A percentile compares a stretch with the other conserved stretches of the same genome.
Conservation (phyloP, 1,139 yeast species). For the Spathaspora sp. region DNA sequence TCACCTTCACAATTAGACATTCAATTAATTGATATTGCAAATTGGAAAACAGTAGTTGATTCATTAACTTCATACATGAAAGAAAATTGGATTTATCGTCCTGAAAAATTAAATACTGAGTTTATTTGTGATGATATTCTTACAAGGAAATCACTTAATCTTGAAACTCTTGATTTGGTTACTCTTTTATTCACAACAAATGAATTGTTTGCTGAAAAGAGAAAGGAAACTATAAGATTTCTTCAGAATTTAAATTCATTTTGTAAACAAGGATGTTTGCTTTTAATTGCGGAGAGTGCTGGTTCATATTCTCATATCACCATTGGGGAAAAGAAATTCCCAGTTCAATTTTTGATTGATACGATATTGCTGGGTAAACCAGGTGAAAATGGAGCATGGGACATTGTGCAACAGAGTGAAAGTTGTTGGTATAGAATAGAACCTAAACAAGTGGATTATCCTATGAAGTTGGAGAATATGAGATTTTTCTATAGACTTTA, state of each 20-base stretch:
- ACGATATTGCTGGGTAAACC: constrained; percentile 63
- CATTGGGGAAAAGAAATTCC: constrained; percentile 74
- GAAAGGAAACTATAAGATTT: constrained; percentile 58
- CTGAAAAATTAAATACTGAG: constrained; percentile 38
- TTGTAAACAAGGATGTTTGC: constrained; percentile 55
- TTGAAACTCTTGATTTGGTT: constrained; percentile 43
- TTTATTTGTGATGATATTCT: constrained; percentile 55
- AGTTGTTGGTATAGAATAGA: constrained; percentile 79
- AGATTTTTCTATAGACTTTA: constrained; percentile 79
- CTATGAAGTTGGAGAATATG: constrained; percentile 81
- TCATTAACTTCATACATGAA: constrained; percentile 44
- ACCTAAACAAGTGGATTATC: constrained; percentile 55
- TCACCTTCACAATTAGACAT: constrained; percentile 41
- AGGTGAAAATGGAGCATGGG: constrained; percentile 63
- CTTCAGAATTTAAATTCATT: constrained; percentile 48
- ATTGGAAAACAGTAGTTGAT: constrained; percentile 61
- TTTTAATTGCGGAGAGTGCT: constrained; percentile 81
- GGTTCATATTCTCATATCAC: constrained; percentile 84
- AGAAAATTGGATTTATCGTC: constrained; percentile 51
- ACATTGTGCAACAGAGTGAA: constrained; percentile 60
- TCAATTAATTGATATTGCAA: constrained; percentile 70
- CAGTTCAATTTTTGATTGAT: constrained; percentile 78
- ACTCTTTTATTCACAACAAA: constrained; percentile 84
- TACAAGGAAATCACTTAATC: constrained; percentile 12
- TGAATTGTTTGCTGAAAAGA: constrained; percentile 74